Base-by-base conservation (phyloP, 305 asterid species). In the Coffea humblotiana region DNA sequence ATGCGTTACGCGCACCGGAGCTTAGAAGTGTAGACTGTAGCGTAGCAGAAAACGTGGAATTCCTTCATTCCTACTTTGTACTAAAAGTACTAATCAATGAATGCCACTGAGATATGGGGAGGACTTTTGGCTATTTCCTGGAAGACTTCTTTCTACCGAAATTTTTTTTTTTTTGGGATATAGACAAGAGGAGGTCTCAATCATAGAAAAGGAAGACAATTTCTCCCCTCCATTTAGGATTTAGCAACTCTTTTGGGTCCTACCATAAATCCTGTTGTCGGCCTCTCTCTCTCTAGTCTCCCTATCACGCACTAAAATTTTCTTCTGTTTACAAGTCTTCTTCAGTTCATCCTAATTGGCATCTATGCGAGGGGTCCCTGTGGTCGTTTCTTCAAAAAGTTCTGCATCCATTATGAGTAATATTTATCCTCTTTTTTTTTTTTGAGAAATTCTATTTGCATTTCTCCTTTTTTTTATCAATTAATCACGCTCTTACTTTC, bases 181-280 rank as follows among this genome's bases (percentile, higher is more conserved):
- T 52, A 52, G 58, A 52, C 58, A 14, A 19, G 23, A 58, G 25
- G 64, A n/a, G n/a, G n/a, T 7, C n/a, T 21, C n/a, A 58, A 58
- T 58, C 25, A 6, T 45, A 48, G 5, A 37, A 56, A 56, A 56
- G n/a, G 3, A 58, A 1, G 11, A 58, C 64, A 58, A 19, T 58
- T 58, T 21, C 25, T 19, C n/a, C 64, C 27, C 23, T 56, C 63
- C 8, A 56, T 56, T 19, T 23, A 14, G n/a, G 19, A 58, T 25
- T 10, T 10, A 19, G 65, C 65, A 23, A 37, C 45, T 73, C 64
- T 51, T 37, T 37, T 73, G 7, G 66, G 35, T n/a, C 78, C 78
- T n/a, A 74, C 78, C 68, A 56, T 52, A 32, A 12, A 56, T 74
- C 63, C 78, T 40, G n/a, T 23, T 75, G 78, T 75, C 78, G 78